phyloP scores from a whole-genome alignment of 2,329 filamentous ascomycete genomes.

The Aspergillus sp. region DNA sequence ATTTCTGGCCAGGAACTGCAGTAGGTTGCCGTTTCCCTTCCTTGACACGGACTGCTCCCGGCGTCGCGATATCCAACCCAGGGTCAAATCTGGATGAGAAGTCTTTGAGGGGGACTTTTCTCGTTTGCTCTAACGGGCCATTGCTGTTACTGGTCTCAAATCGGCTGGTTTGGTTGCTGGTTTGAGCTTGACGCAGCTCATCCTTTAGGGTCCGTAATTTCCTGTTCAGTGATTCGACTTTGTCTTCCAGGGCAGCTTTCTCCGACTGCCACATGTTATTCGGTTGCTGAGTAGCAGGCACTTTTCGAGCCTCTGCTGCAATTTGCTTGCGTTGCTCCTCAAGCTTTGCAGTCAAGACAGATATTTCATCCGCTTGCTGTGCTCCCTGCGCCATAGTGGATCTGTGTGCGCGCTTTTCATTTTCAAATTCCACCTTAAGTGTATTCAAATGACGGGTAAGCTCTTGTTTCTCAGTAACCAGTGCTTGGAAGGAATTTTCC shows the following conservation, averaged over 20 bases:
- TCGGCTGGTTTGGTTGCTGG: constrained; percentile 45
- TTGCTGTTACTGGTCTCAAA: constrained; percentile 30
- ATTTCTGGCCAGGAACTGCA: constrained; percentile 76
- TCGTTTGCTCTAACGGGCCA: constrained; percentile 40
- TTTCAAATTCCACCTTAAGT: constrained; percentile 78
- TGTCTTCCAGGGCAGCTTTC: constrained; percentile 68
- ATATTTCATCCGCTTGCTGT: constrained; percentile 44
- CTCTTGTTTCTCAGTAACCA: constrained; percentile 76
- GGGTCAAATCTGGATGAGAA: constrained; percentile 39
- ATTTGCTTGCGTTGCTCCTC: constrained; percentile 55
- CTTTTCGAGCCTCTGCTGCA: constrained; percentile 47
- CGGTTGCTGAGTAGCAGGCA: constrained; percentile 53
- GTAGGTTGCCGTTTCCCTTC: constrained; percentile 63
- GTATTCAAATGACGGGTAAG: constrained; percentile 76
- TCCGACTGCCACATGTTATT: constrained; percentile 54
- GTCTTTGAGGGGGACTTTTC: constrained; percentile 40
- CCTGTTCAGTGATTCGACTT: constrained; percentile 67
- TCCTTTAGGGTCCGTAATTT: constrained; percentile 72
- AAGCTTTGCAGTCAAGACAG: constrained; percentile 43
- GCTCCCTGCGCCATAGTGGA: constrained; percentile 51
- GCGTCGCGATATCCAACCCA: constrained; percentile 54
- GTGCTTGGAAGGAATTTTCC: constrained; percentile 62
- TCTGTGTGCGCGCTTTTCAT: constrained; percentile 71
- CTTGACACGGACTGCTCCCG: constrained; percentile 48
- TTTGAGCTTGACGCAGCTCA: constrained; percentile 67